Conservation (phyloP, 2,329 filamentous ascomycete species). For the Tolypocladium amazonense region DNA sequence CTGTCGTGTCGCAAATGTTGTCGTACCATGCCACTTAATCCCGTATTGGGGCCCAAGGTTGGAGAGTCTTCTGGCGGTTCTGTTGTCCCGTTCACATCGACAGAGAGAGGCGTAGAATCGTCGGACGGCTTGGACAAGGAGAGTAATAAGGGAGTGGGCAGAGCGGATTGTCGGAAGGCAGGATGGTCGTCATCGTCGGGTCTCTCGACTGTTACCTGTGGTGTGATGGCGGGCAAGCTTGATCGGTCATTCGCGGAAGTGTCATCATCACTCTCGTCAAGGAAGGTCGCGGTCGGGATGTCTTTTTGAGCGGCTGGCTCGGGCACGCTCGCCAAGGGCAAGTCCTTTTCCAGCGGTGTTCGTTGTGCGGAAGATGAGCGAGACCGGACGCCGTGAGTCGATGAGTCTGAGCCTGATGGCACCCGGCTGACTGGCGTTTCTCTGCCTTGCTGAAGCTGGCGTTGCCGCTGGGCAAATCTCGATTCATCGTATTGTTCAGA, state of each 20-base stretch:
- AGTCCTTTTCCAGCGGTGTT: conserved; percentile 20
- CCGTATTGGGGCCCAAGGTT: conserved; percentile 58
- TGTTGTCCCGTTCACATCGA: conserved; percentile 8
- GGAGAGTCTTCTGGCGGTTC: conserved; percentile 54
- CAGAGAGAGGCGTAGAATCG: conserved; percentile 15
- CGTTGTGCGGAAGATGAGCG: conserved; percentile 34
- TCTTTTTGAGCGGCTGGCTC: conserved; percentile 23
- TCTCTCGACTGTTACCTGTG: conserved; percentile 30
- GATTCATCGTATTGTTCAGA: conserved; percentile 70
- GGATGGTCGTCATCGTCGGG: conserved; percentile 45
- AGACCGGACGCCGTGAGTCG: conserved; percentile 29
- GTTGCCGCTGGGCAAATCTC: conserved; percentile 71
- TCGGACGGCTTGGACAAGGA: conserved; percentile 13
- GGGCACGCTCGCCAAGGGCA: conserved; percentile 12
- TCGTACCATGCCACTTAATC: conserved; percentile 71
- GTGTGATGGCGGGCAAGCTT: conserved; percentile 11
- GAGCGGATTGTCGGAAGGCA: conserved; percentile 35
- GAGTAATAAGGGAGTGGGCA: conserved; percentile 32
- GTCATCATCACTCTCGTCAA: conserved; percentile 32
- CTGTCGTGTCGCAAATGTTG: conserved; percentile 78
- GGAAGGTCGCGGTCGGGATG: conserved; percentile 25
- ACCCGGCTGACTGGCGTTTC: conserved; percentile 44
- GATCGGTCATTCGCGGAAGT: conserved; percentile 11
- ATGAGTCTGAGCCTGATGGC: conserved; percentile 34
- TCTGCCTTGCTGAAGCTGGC: conserved; percentile 68